Conservation (phyloP, 352 stramenopile species). For the Pythium grandisporangium region DNA sequence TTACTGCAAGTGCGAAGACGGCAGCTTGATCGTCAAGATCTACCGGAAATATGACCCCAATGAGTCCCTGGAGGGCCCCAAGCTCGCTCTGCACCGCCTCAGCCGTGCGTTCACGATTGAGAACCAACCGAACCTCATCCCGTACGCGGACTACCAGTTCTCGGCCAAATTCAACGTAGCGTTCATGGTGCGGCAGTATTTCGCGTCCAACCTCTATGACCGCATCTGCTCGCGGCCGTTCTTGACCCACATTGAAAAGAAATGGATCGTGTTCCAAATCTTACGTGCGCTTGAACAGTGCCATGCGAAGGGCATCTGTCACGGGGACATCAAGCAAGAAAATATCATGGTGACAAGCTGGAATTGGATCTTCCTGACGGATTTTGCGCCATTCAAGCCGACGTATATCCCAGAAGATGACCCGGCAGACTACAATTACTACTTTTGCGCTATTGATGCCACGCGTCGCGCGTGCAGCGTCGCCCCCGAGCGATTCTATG, state of each 20-base stretch:
- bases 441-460: slow-evolving; percentile 82
- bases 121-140: slow-evolving; percentile 72
- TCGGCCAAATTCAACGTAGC: slow-evolving; percentile 77
- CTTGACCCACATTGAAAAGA: slow-evolving; percentile 93
- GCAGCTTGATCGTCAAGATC: slow-evolving; percentile 81
- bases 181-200: slow-evolving; percentile 95
- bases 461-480: slow-evolving; percentile 92
- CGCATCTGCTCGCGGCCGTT: slow-evolving; percentile 95
- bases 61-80: slow-evolving; percentile 49
- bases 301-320: slow-evolving; percentile 89
- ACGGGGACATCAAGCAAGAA: slow-evolving; percentile 97
- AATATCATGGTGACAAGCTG: slow-evolving; percentile 98
- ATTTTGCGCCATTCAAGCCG: slow-evolving; percentile 96
- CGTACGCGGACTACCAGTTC: slow-evolving; percentile 73
- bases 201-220: slow-evolving; percentile 95
- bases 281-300: slow-evolving; percentile 91
- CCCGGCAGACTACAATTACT: slow-evolving; percentile 95
- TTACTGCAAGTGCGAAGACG: slow-evolving; percentile 81
- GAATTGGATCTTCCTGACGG: slow-evolving; percentile 96
- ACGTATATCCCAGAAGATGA: slow-evolving; percentile 94
- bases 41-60: slow-evolving; percentile 80
- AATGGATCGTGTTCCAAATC: slow-evolving; percentile 97
- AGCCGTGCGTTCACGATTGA: slow-evolving; percentile 53
- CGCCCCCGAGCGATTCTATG: slow-evolving; percentile 90
- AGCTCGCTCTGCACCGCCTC: slow-evolving; percentile 43